A percentile compares a stretch with the other conserved stretches of the same genome.
Evolutionary conservation across 202 grass and related monocot species (phyloP).

Genomic region (Hordeum pubiflorum): DNA sequence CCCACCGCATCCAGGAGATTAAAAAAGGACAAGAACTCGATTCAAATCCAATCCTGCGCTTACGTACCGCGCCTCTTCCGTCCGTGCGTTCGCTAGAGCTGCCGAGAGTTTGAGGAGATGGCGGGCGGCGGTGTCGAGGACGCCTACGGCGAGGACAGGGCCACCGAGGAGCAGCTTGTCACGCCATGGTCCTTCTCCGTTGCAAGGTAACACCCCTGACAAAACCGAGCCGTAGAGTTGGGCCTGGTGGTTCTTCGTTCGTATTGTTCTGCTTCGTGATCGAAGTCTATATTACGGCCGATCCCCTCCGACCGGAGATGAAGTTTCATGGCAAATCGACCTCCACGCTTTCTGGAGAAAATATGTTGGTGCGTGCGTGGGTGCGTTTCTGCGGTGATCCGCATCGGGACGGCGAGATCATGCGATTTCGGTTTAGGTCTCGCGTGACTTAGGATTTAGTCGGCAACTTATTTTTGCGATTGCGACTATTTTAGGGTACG

Average conservation of each 20-base stretch:
- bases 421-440: neutral
- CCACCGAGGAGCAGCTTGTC: conserved; percentile 80
- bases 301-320: neutral
- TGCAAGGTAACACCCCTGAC: conserved; percentile 40
- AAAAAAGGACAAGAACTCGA: neutral
- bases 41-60: neutral
- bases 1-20: neutral
- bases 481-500: neutral
- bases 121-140: conserved; percentile 64
- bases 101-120: neutral
- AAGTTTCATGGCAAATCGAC: neutral
- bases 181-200: conserved; percentile 92
- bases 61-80: neutral
- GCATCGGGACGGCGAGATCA: neutral
- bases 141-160: conserved; percentile 81
- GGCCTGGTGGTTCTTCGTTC: neutral
- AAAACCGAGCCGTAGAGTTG: neutral
- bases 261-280: neutral
- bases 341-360: neutral
- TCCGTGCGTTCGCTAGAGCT: neutral
- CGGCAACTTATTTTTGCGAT: too few relatives aligned
- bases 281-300: too few relatives aligned
- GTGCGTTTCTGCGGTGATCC: neutral
- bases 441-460: neutral
- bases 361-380: neutral